Base-by-base conservation (phyloP, 2,329 filamentous ascomycete genomes). In the Microcera coccophila region DNA sequence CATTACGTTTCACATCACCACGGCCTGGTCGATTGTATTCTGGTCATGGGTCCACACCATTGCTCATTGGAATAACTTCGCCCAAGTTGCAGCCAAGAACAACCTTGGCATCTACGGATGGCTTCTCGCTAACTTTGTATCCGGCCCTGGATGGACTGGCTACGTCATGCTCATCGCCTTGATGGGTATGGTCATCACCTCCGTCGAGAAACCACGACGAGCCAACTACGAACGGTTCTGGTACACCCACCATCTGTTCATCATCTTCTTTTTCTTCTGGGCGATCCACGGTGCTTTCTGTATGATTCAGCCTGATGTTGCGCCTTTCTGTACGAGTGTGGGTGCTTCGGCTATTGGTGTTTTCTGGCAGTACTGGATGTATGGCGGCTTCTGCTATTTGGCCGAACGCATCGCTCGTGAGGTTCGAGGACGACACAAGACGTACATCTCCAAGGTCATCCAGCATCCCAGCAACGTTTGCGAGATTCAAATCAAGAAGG, bases 401-500 rank as follows among this genome's bases (percentile, higher is more conserved):
- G 77, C 79, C n/a, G 88, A 94, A 69, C 76, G 87, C 48, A 73
- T 90, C 44, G 81, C 86, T 16, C 81, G 87, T 49, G 88, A 93
- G 66, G 70, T 91, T 31, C 82, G 87, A 40, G 87, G 87, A 35
- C 78, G 82, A 19, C 86, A 91, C 72, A 88, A 85, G 75, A 91
- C 87, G 14, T 89, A 85, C 63, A 86, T 94, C 47, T 89, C 85
- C 51, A 93, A 93, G 70, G 88, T 94, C 49, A 84, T 94, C 52
- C 87, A 93, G 70, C 87, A 94, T 64, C 87, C 87, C 7, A 89
- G 85, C 72, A 89, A 90, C 59, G 88, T 94, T 15, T 87, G 86
- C 63, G 88, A 94, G 68, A 90, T 94, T 48, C 88, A 93, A 70
- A 90, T 94, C 71, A 90, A 91, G 75, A 93, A 93, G 68, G 86